Evolutionary conservation across 192 early-diverging fungal species (phyloP).

Genomic region (Gigaspora rosea): DNA sequence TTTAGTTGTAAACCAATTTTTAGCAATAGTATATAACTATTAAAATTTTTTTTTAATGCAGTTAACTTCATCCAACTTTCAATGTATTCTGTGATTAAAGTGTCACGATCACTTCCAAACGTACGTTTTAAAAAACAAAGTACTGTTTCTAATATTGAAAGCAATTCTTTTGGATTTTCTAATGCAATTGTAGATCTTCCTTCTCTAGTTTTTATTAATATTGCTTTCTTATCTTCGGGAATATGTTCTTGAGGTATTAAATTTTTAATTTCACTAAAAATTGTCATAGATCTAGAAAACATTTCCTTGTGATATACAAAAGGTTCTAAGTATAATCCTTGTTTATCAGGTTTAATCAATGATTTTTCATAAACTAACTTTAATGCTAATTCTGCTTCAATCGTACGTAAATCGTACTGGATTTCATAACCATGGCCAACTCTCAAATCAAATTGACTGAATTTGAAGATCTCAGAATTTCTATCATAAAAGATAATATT

Average conservation of each 20-base stretch:
- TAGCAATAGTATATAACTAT: not conserved
- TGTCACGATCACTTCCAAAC: not conserved
- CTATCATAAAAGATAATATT: slow-evolving; percentile 22
- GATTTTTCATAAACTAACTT: slow-evolving; percentile 28
- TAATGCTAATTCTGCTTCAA: slow-evolving; percentile 24
- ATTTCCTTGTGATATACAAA: slow-evolving; percentile 33
- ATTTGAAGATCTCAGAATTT: too few relatives aligned
- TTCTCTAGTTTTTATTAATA: not conserved
- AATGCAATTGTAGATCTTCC: slow-evolving; percentile 6
- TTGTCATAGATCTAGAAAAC: slow-evolving; percentile 20
- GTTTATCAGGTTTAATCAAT: slow-evolving; percentile 7
- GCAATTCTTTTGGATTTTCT: slow-evolving; percentile 6
- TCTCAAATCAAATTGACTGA: slow-evolving; percentile 20
- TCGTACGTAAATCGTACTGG: slow-evolving; percentile 28
- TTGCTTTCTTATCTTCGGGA: not conserved
- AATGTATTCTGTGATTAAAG: slow-evolving; percentile 20
- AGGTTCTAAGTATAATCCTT: not conserved
- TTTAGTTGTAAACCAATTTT: not conserved
- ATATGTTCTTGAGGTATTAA: slow-evolving; percentile 22
- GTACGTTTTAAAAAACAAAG: slow-evolving; percentile 33
- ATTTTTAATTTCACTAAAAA: slow-evolving; percentile 20
- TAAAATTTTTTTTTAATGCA: not conserved
- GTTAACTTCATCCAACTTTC: slow-evolving; percentile 27
- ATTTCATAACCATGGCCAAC: slow-evolving; percentile 27
- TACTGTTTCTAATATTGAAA: slow-evolving; percentile 30